Evolutionary conservation across 306 rosid species (phyloP), one percentile per base, ranked within the genome.

Genomic region (Myrica gale): DNA sequence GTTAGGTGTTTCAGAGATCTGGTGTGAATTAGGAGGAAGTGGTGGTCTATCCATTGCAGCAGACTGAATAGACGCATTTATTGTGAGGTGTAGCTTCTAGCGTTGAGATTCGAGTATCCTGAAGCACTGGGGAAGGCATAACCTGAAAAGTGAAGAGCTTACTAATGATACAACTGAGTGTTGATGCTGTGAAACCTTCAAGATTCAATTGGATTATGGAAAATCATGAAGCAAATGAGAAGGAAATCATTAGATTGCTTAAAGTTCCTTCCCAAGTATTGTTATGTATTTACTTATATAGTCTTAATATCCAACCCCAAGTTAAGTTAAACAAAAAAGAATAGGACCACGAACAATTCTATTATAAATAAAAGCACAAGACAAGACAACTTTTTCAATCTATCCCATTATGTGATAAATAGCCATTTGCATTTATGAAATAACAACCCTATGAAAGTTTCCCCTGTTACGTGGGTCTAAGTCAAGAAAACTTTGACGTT

Each of bases 91-190:
- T 63, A 44, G 60, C 62, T 75, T 42, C 81, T 37, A 21, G 54
- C 39, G 80, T 65, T 71, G 74, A 72, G 60, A 41, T 54, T 61
- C 20, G 65, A 16, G 76, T 52, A 7, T 37, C 23, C 15, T 63
- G 43, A 37, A 32, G 62, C 47, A 10, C 55, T 6, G 52, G 67
- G 58, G 21, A 51, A 50, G 76, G 68, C 61, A 58, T 26, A 58
- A 52, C 76, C 82, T 47, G 68, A 58, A 51, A 70, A 47, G 17
- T 39, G 26, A 56, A 79, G 74, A 68, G 19, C 39, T 61, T 61
- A 61, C 5, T 26, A 61, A 5, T 57, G 20, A 12, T 13, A 61
- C 37, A 32, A 32, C 37, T 32, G 37, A 32, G 37, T 32, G 37
- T 3, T 32, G 37, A 65, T 65, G 46, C 42, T 42, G 21, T 7